Conservation (phyloP, 2,329 filamentous ascomycete species). For the Colletotrichum camelliae region DNA sequence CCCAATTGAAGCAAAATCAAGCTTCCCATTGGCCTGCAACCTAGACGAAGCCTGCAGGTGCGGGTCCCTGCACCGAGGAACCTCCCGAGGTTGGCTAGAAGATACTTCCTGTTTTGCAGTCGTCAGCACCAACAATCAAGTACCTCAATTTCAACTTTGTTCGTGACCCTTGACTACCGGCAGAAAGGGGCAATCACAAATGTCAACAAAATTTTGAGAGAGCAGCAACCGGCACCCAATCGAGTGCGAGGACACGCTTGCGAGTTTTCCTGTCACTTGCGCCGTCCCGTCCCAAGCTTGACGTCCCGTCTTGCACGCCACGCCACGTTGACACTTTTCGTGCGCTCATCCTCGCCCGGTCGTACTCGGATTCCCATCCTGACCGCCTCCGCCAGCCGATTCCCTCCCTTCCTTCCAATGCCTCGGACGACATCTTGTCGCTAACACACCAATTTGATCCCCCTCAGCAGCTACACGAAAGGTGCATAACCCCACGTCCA, state of each 20-base stretch:
- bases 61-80: conserved; percentile 4
- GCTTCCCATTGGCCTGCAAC: conserved; percentile 14
- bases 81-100: conserved; percentile 7
- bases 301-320: conserved; percentile 9
- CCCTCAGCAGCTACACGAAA: conserved; percentile 17
- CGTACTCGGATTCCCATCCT: conserved; percentile 11
- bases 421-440: background rate
- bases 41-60: conserved; percentile 20
- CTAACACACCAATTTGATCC: background rate
- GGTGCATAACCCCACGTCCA: conserved; percentile 18
- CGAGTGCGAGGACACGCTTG: conserved; percentile 5
- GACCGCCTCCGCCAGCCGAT: background rate
- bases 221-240: background rate
- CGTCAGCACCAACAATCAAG: background rate
- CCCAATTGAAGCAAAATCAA: conserved; percentile 11
- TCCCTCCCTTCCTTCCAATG: background rate
- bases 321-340: background rate
- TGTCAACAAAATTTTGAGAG: conserved; percentile 22
- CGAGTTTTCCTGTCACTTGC: conserved; percentile 7
- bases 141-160: conserved; percentile 5
- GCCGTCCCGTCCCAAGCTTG: background rate
- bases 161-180: conserved; percentile 21
- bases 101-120: background rate
- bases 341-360: background rate
- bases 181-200: conserved; percentile 21